These are phyloP conservation scores for Sporormia fimetaria DNA, from an alignment of 495 filamentous ascomycete genomes.

Conservation along the genomic window DNA sequence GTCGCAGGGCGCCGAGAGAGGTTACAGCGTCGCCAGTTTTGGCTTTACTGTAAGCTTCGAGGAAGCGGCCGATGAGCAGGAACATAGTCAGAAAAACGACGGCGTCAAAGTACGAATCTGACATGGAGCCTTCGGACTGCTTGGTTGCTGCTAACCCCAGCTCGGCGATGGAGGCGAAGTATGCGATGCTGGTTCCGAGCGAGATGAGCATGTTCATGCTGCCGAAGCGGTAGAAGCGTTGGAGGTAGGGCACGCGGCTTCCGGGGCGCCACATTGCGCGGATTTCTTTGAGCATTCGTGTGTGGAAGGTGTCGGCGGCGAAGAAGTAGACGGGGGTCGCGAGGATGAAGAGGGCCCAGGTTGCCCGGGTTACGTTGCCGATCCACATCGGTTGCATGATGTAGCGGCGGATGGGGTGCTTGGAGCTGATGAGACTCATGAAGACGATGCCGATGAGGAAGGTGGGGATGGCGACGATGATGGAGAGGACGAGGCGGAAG, in stretches of 20 bases:
- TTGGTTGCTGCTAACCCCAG: slow-evolving; percentile 56
- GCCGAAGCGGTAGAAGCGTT: slow-evolving; percentile 81
- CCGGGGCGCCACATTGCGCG: slow-evolving; percentile 66
- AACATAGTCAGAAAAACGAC: slow-evolving; percentile 92
- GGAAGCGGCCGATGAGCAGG: slow-evolving; percentile 64
- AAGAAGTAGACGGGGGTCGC: slow-evolving; percentile 86
- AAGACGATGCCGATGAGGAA: slow-evolving; percentile 85
- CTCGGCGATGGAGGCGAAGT: slow-evolving; percentile 70
- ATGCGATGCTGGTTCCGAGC: slow-evolving; percentile 78
- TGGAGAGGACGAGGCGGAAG: slow-evolving; percentile 53
- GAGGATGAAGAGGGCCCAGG: slow-evolving; percentile 76
- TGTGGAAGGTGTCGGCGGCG: slow-evolving; percentile 78
- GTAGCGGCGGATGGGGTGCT: slow-evolving; percentile 45
- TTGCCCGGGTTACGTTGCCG: slow-evolving; percentile 61
- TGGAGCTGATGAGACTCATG: slow-evolving; percentile 63
- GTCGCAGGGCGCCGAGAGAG: slow-evolving; percentile 64
- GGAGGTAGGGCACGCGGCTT: slow-evolving; percentile 61
- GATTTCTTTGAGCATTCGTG: slow-evolving; percentile 67
- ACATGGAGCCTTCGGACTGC: slow-evolving; percentile 21
- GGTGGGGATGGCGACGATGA: slow-evolving; percentile 70
- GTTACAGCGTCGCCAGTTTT: slow-evolving; percentile 83
- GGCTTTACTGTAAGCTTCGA: slow-evolving; percentile 89
- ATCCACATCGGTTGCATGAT: slow-evolving; percentile 60
- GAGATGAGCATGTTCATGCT: slow-evolving; percentile 96
- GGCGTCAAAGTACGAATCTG: slow-evolving; percentile 70